Evolutionary conservation across 805 yeast species (phyloP).

Genomic region (Lipomyces chichibuensis): DNA sequence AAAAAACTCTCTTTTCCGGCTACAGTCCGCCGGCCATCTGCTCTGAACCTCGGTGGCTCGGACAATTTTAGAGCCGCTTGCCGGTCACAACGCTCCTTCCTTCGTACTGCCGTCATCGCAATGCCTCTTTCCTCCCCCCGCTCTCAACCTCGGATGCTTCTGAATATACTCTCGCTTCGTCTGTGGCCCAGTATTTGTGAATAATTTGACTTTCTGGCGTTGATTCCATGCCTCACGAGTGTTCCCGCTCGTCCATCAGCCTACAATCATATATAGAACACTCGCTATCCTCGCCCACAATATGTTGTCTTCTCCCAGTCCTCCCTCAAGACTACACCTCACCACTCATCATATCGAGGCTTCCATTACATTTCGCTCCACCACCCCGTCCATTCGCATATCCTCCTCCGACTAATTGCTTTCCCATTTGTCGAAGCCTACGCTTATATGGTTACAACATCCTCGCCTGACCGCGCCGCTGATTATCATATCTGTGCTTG

Average conservation of each 20-base stretch:
- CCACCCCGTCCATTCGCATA: not conserved
- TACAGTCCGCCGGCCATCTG: not conserved
- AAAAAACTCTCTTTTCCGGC: not conserved
- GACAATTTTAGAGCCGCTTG: not conserved
- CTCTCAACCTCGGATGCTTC: not conserved
- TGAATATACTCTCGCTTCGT: not conserved
- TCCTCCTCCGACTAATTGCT: not conserved
- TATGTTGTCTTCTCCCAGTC: not conserved
- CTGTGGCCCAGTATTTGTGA: not conserved
- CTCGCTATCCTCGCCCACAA: not conserved
- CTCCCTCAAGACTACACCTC: not conserved
- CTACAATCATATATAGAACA: not conserved
- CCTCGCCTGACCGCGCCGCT: slow-evolving; percentile 2
- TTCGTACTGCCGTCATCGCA: not conserved
- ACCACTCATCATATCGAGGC: not conserved
- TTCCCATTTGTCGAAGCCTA: not conserved
- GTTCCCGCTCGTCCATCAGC: not conserved
- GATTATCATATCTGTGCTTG: slow-evolving; percentile 2
- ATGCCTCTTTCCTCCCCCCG: not conserved
- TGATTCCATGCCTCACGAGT: not conserved
- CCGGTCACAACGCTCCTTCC: not conserved
- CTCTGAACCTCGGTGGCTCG: not conserved
- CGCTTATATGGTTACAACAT: slow-evolving; percentile 1
- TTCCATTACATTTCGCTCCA: not conserved
- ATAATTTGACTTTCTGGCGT: not conserved